Evolutionary conservation across 2,329 filamentous ascomycete species (phyloP).

Genomic region (Phaeoacremonium minimum): DNA sequence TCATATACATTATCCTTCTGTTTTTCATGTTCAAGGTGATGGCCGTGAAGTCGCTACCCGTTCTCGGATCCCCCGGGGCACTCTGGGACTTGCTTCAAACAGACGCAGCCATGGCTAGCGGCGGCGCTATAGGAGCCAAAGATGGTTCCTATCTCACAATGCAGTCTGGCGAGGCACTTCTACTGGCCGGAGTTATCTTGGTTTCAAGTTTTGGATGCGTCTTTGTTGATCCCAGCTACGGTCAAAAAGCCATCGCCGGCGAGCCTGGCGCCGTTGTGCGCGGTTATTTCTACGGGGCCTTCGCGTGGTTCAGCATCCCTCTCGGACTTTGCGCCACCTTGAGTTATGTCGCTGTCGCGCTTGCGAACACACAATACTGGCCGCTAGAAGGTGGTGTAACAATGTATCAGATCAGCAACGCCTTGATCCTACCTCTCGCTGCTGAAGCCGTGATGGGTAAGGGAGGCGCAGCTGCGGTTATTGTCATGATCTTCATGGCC

Average conservation of each 20-base stretch:
- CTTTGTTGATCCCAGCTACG: slow-evolving; percentile 51
- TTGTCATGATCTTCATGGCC: slow-evolving; percentile 72
- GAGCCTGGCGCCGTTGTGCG: slow-evolving; percentile 41
- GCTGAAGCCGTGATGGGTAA: slow-evolving; percentile 66
- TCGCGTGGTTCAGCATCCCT: slow-evolving; percentile 50
- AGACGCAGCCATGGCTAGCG: slow-evolving; percentile 32
- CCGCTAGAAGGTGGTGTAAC: slow-evolving; percentile 37
- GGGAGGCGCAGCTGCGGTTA: slow-evolving; percentile 63
- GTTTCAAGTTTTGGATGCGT: slow-evolving; percentile 47
- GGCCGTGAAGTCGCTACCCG: slow-evolving; percentile 15
- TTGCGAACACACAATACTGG: slow-evolving; percentile 35
- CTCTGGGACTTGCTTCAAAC: slow-evolving; percentile 43
- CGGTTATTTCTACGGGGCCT: slow-evolving; percentile 45
- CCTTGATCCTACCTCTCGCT: slow-evolving; percentile 66
- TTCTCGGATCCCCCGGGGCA: slow-evolving; percentile 40
- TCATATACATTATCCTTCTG: slow-evolving; percentile 48
- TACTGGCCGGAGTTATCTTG: slow-evolving; percentile 44
- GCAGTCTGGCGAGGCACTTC: slow-evolving; percentile 36
- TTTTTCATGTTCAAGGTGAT: slow-evolving; percentile 37
- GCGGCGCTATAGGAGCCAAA: slow-evolving; percentile 46
- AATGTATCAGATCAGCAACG: slow-evolving; percentile 58
- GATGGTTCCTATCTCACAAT: slow-evolving; percentile 52
- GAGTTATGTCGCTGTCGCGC: slow-evolving; percentile 39
- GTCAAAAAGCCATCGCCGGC: slow-evolving; percentile 47
- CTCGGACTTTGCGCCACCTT: slow-evolving; percentile 49